These are phyloP conservation scores for Sclerotinia minor DNA, from an alignment of 2,329 filamentous ascomycete species.

Conservation along the genomic window DNA sequence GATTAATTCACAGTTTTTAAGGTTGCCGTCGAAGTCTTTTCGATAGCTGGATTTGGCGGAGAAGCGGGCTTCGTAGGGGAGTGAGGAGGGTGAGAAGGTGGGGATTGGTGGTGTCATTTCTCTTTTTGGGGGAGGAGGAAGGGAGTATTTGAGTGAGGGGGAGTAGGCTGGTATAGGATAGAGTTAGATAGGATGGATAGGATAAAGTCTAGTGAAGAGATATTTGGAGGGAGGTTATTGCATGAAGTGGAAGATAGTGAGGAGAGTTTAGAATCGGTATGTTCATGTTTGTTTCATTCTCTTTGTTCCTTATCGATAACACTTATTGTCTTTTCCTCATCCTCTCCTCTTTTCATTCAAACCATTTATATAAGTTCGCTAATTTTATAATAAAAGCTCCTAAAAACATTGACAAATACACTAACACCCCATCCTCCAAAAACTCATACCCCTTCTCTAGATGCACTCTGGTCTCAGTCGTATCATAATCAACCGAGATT, in stretches of 20 bases:
- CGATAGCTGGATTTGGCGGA: conserved; percentile 41
- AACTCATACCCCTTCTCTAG: conserved; percentile 11
- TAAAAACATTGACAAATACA: conserved; percentile 27
- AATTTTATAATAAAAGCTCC: conserved; percentile 25
- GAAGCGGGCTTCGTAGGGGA: too few species aligned
- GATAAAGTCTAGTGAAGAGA: conserved; percentile 31
- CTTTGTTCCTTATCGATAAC: conserved; percentile 32
- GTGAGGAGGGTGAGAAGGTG: conserved; percentile 49
- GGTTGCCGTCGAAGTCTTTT: conserved; percentile 57
- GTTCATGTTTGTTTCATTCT: conserved; percentile 27
- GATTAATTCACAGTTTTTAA: conserved; percentile 49
- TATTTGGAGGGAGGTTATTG: conserved; percentile 52
- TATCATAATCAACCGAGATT: conserved; percentile 7
- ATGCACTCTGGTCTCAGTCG: not conserved
- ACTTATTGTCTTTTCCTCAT: not conserved
- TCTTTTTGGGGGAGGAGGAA: not conserved
- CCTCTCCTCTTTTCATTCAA: conserved; percentile 11
- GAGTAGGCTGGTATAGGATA: not conserved
- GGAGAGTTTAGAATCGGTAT: conserved; percentile 59
- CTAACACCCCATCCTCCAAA: not conserved
- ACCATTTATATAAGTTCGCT: not conserved
- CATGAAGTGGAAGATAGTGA: conserved; percentile 54
- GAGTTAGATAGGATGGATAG: conserved; percentile 23
- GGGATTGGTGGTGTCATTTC: conserved; percentile 60
- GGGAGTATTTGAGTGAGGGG: not conserved